Evolutionary conservation across 345 rosid genomes (phyloP).

Genomic region (Citropsis articulata): DNA sequence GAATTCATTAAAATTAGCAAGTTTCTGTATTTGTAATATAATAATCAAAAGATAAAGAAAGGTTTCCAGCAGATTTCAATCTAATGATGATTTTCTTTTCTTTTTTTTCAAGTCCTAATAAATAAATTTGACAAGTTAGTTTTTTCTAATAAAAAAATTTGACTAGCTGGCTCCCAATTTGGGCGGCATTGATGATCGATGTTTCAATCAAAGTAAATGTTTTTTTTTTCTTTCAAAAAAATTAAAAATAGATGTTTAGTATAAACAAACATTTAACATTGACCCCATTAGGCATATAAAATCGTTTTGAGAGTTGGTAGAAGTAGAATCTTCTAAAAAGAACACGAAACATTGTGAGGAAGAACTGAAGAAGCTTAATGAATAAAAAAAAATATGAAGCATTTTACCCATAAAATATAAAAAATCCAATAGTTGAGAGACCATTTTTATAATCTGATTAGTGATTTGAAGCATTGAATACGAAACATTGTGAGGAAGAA

Average conservation of each 20-base stretch:
- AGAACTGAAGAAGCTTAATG: background rate
- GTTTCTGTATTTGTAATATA: too few species aligned
- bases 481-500: too few species aligned
- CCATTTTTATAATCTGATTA: background rate
- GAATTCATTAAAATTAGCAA: too few species aligned
- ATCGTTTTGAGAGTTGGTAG: background rate
- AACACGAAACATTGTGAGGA: too few species aligned
- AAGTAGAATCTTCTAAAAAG: background rate
- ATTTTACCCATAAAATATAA: too few species aligned
- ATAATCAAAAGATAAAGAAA: background rate
- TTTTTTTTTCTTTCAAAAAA: too few species aligned
- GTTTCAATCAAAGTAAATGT: background rate
- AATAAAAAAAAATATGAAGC: background rate
- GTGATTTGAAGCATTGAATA: background rate
- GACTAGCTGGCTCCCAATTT: conserved; percentile 23
- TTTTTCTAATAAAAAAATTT: background rate
- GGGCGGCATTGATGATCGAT: background rate
- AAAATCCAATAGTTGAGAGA: background rate
- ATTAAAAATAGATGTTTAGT: background rate
- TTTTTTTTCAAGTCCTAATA: too few species aligned
- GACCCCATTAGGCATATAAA: background rate
- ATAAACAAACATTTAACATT: background rate
- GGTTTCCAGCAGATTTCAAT: background rate
- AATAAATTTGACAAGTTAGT: background rate
- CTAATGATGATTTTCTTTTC: background rate